A percentile compares a stretch with the other conserved stretches of the same genome.
Evolutionary conservation across 2,329 filamentous ascomycete genomes (phyloP).

Genomic region (Xylariaceae sp.): DNA sequence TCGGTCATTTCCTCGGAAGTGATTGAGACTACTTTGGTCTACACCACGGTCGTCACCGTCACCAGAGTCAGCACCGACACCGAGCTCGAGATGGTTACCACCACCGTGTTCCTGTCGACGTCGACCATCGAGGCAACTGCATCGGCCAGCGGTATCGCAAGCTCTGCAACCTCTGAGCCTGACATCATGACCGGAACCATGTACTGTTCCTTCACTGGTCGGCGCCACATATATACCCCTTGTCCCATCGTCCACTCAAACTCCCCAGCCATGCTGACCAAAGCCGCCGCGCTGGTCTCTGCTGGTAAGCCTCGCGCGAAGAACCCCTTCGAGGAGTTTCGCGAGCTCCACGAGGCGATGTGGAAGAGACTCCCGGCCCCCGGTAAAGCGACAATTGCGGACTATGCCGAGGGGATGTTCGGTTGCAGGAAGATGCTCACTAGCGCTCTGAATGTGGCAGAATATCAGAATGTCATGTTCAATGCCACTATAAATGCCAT

Average conservation of each 20-base stretch:
- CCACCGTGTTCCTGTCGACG: slow-evolving; percentile 10
- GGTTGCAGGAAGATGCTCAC: no score
- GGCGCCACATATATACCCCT: slow-evolving; percentile 19
- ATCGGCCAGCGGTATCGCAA: neutral
- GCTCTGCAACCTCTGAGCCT: neutral
- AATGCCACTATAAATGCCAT: no score
- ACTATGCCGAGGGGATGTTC: no score
- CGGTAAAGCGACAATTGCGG: no score
- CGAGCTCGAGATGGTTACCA: slow-evolving; percentile 7
- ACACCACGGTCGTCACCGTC: slow-evolving; percentile 12
- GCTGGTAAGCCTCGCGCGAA: neutral
- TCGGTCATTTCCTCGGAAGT: neutral
- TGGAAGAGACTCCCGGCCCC: no score
- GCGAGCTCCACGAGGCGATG: neutral
- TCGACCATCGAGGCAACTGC: neutral
- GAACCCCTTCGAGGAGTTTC: slow-evolving; percentile 16
- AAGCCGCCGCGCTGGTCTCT: slow-evolving; percentile 2
- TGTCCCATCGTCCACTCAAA: slow-evolving; percentile 8
- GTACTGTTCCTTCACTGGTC: slow-evolving; percentile 22
- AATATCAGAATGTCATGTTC: no score
- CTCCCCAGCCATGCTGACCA: slow-evolving; percentile 13
- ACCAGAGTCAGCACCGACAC: slow-evolving; percentile 14
- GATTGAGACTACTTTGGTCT: slow-evolving; percentile 4
- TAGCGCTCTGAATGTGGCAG: no score
- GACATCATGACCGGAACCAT: slow-evolving; percentile 16